Evolutionary conservation across 1,284 basidiomycete genomes (phyloP), one percentile per base, ranked within the genome.

Genomic region (Moesziomyces globuligerus): DNA sequence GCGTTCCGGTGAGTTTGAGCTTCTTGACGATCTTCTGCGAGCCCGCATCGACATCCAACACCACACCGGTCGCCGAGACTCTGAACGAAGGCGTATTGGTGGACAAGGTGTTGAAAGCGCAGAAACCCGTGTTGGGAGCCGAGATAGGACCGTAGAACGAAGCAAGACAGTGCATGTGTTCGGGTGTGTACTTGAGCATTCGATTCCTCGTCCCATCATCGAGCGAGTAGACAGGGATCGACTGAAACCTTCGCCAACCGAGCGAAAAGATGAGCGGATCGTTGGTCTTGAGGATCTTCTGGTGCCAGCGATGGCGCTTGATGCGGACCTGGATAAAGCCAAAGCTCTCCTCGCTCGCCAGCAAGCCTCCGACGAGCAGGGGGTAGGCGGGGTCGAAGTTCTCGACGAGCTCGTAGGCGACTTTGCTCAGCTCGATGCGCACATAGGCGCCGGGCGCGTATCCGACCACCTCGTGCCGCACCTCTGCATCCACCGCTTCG

Each of bases 151-250:
- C 79, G 41, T 78, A 82, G 84, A 98, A 98, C 0, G 94, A 95
- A 3, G 95, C 95, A 76, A 91, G 92, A 79, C 95, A 98, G 83
- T 98, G 96, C 93, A 96, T 97, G 80, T 99, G 95, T 84, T 98
- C 96, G 0, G 95, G 95, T 0, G 96, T 98, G 83, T 99, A 99
- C 85, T 99, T 98, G 83, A 99, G 90, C 91, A 98, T 92, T 43
- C 96, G 91, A 89, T 98, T 98, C 25, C 96, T 67, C 48, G 74
- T 79, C 7, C 79, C 79, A 48, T 99, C 95, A 83, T 99, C 96
- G 25, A 99, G 86, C 23, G 93, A 93, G 83, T 98, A 99, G 72
- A 98, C 90, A 0, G 95, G 95, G 24, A 96, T 86, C 0, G 89
- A 90, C 83, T 99, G 95, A 86, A 98, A 99, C 20, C 95, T 87